Percentiles rank a stretch among this genome's conserved stretches.
Evolutionary conservation across 768 basidiomycete genomes (phyloP).

Genomic region (Neoboletus subvelutipes): DNA sequence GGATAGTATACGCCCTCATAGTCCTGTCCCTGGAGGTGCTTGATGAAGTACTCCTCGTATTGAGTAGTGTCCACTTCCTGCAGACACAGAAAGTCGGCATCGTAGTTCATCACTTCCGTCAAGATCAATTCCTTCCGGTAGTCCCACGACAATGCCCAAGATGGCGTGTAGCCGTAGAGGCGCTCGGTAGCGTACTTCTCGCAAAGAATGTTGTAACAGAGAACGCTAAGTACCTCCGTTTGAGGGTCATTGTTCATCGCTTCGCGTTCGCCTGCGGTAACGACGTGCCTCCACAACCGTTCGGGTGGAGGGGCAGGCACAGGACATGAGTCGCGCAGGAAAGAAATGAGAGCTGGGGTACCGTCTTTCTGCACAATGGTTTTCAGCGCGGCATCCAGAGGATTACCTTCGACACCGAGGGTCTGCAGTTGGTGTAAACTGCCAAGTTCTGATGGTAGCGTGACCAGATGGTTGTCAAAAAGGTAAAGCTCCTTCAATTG

Average conservation of each 20-base stretch:
- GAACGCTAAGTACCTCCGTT: slow-evolving; percentile 73
- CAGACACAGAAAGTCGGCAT: slow-evolving; percentile 88
- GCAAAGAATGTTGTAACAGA: slow-evolving; percentile 95
- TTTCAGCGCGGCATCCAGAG: slow-evolving; percentile 75
- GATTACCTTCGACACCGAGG: slow-evolving; percentile 96
- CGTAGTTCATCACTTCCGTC: slow-evolving; percentile 75
- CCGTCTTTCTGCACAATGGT: slow-evolving; percentile 90
- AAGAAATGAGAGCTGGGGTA: slow-evolving; percentile 83
- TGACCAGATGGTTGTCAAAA: slow-evolving; percentile 92
- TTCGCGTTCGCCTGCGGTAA: slow-evolving; percentile 59
- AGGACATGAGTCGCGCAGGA: slow-evolving; percentile 92
- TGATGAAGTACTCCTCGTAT: slow-evolving; percentile 88
- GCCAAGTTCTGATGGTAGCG: slow-evolving; percentile 85
- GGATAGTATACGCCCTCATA: slow-evolving; percentile 93
- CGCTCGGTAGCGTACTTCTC: slow-evolving; percentile 85
- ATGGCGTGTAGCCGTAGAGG: slow-evolving; percentile 94
- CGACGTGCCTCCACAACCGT: slow-evolving; percentile 70
- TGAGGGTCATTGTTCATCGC: slow-evolving; percentile 58
- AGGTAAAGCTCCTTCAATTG: slow-evolving; percentile 89
- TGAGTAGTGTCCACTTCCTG: slow-evolving; percentile 94
- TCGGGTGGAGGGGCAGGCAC: slow-evolving; percentile 78
- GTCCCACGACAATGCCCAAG: slow-evolving; percentile 95
- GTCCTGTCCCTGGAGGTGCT: slow-evolving; percentile 65
- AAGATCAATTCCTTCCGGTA: slow-evolving; percentile 89
- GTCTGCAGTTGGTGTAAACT: slow-evolving; percentile 90